Evolutionary conservation across 2,329 filamentous ascomycete genomes (phyloP), one percentile per base, ranked within the genome.

Genomic region (Sclerotiophoma versabilis): DNA sequence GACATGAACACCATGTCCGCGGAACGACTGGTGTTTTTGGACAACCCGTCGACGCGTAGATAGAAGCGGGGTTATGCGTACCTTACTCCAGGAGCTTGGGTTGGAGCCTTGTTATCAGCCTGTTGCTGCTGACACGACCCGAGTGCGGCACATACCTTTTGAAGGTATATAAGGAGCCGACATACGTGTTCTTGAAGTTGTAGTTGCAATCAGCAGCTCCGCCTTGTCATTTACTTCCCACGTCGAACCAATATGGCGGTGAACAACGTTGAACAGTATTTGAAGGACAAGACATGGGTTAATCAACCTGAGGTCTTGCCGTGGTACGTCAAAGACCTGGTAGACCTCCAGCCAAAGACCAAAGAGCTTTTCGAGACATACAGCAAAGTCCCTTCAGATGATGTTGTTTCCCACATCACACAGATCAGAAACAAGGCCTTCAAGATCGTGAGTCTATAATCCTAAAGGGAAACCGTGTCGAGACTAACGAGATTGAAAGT

Each of bases 361-460:
- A 59, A 66, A 27, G 61, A 75, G 7, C 54, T 78, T 12, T 69
- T 79, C 14, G 74, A 77, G 50, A 70, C 62, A 8, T 79, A 78
- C 60, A 74, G 73, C 60, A 70, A 71, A 20, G 63, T 79, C 2
- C 66, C 73, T 2, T 36, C 70, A 1, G 68, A 67, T 22, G 58
- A 75, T 12, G 68, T 79, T 8, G 60, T 70, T 10, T n/a, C 65
- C 14, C 76, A 79, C 49, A 69, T 78, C 36, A 65, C 66, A 41
- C 48, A 66, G 30, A 65, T 75, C 25, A 66, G 70, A 54, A 62
- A 74, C 43, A 59, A 68, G 46, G 71, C 70, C 7, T 73, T 72
- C 59, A 63, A 68, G 36, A 54, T 72, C 3, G 70, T 70, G 62
- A 15, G 68, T 56, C 10, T 14, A n/a, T 19, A 26, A 3, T n/a